Base-by-base conservation (phyloP, 306 rosid genomes). In the Casuarina glauca region DNA sequence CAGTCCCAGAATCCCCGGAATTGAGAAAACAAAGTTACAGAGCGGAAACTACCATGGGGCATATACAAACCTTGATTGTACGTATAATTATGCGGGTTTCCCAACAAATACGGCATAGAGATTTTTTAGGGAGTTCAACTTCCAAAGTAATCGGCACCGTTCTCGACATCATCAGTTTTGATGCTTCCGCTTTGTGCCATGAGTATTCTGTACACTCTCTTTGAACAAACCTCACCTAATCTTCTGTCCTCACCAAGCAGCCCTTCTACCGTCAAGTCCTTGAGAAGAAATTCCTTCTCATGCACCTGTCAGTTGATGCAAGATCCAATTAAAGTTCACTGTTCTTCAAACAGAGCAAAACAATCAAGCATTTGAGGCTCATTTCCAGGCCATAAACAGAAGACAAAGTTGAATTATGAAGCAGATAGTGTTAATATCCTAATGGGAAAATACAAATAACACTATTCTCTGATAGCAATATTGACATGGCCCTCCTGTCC, bases 141-240 rank as follows among this genome's bases (percentile, higher is more conserved):
- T 74, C 64, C 80, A 77, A 94, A 94, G 84, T 90, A 87, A 84
- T 87, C 97, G 53, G 97, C 98, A 81, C 97, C 97, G 74, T 92
- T 87, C 90, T 92, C 97, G 5, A 90, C 87, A 75, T 95, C 98
- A 53, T 92, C 97, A 35, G 97, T 91, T 86, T 77, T 88, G 75
- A 83, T 87, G 80, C 84, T 54, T 83, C 97, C 97, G 39, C 84
- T 88, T 76, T 88, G 89, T 4, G 95, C 97, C 95, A 87, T 89
- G 16, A 92, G 89, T 78, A 95, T 79, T 87, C 97, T 88, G 69
- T 90, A 92, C 78, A 92, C 94, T 76, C 97, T 88, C 89, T 86
- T 95, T 12, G 98, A 95, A 82, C 98, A 95, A 67, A 91, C 83
- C 90, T 88, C 96, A 20, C 97, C 97, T 52, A 91, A 51, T 82